Evolutionary conservation across 2,329 filamentous ascomycete species (phyloP).

Genomic region (Lecanicillium sp.): DNA sequence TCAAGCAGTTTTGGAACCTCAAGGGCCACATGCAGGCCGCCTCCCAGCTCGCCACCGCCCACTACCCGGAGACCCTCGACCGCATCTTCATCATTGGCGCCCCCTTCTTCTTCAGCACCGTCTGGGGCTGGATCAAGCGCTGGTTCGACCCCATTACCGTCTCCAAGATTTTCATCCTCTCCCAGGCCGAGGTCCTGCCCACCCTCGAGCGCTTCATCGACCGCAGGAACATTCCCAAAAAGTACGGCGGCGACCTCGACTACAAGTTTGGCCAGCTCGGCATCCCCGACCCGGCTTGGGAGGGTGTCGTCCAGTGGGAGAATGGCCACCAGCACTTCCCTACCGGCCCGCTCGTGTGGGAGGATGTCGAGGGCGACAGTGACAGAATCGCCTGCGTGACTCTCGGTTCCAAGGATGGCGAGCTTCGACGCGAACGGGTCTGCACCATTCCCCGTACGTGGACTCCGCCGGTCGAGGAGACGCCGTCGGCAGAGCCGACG

Average conservation of each 20-base stretch:
- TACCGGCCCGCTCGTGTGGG: constrained; percentile 50
- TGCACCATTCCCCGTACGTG: constrained; percentile 43
- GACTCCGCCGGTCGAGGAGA: constrained; percentile 16
- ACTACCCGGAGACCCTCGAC: constrained; percentile 87
- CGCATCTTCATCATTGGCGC: constrained; percentile 70
- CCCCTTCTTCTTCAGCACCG: constrained; percentile 82
- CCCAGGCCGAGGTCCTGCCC: constrained; percentile 61
- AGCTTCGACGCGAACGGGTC: constrained; percentile 37
- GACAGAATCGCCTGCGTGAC: constrained; percentile 44
- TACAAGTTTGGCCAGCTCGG: constrained; percentile 73
- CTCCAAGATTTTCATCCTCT: constrained; percentile 92
- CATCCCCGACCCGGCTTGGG: constrained; percentile 57
- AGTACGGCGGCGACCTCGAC: constrained; percentile 81
- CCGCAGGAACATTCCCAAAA: constrained; percentile 72
- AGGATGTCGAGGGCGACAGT: constrained; percentile 34
- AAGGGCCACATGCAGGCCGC: constrained; percentile 92
- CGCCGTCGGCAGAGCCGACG: not conserved
- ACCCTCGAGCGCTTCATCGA: constrained; percentile 80
- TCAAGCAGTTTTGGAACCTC: constrained; percentile 95
- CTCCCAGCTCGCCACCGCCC: constrained; percentile 77
- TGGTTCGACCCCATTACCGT: constrained; percentile 94
- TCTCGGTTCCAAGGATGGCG: constrained; percentile 38
- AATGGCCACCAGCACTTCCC: constrained; percentile 46
- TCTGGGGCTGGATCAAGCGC: constrained; percentile 91
- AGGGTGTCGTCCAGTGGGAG: constrained; percentile 43